Evolutionary conservation across 495 filamentous ascomycete species (phyloP).

Genomic region (Gamarada debralockiae): DNA sequence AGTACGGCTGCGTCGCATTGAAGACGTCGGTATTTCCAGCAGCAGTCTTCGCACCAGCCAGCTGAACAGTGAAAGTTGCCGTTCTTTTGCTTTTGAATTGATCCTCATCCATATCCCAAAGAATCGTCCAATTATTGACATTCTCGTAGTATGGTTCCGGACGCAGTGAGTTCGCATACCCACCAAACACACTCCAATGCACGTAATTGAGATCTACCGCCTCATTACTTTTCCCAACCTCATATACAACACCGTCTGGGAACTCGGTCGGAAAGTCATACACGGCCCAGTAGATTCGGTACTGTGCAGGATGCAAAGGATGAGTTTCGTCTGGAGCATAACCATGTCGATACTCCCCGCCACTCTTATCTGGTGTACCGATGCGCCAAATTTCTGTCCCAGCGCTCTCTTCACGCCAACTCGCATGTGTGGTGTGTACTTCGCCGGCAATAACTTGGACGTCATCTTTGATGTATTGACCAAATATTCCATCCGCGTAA

Average conservation of each 20-base stretch:
- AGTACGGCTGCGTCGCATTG: constrained; percentile 40
- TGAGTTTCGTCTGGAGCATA: constrained; percentile 36
- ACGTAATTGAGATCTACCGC: constrained; percentile 47
- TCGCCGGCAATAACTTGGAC: constrained; percentile 34
- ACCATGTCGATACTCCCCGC: constrained; percentile 53
- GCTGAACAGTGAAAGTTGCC: constrained; percentile 52
- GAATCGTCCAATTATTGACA: constrained; percentile 51
- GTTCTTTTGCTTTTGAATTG: constrained; percentile 24
- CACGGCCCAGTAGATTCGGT: constrained; percentile 51
- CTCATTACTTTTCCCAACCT: constrained; percentile 42
- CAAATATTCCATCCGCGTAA: constrained; percentile 54
- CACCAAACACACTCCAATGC: constrained; percentile 52
- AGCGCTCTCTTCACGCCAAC: constrained; percentile 45
- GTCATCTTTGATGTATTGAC: constrained; percentile 43
- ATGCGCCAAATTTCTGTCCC: constrained; percentile 53
- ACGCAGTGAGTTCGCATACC: constrained; percentile 29
- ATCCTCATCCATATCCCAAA: constrained; percentile 36
- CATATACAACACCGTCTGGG: constrained; percentile 46
- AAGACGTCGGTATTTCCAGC: constrained; percentile 52
- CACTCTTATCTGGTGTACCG: constrained; percentile 50
- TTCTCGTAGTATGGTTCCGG: constrained; percentile 28
- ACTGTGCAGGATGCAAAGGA: constrained; percentile 43
- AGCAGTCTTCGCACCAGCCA: constrained; percentile 54
- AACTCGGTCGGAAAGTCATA: constrained; percentile 53
- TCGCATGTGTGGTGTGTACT: constrained; percentile 26